phyloP scores from a whole-genome alignment of 805 yeast genomes.

The Candida hungchunana region DNA sequence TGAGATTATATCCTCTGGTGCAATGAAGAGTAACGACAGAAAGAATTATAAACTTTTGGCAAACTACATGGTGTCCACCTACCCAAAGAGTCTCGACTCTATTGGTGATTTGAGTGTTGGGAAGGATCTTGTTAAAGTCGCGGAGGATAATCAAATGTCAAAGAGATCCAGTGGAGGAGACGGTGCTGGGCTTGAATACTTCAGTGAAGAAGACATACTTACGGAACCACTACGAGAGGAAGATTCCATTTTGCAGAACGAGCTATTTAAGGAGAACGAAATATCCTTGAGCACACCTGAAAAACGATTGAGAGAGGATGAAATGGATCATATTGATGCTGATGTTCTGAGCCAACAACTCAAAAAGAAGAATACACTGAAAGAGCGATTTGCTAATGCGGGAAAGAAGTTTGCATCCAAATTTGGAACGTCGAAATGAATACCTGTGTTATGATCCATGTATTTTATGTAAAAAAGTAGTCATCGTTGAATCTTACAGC shows the following conservation, averaged over 20 bases:
- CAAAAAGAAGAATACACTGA: constrained; percentile 18
- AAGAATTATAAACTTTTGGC: constrained; percentile 25
- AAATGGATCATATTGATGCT: constrained; percentile 3
- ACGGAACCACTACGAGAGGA: constrained; percentile 23
- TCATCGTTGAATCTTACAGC: constrained; percentile 23
- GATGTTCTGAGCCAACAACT: constrained; percentile 1
- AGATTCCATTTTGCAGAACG: constrained; percentile 12
- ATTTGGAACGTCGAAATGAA: constrained; percentile 17
- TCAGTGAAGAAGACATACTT: constrained; percentile 14
- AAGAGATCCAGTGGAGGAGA: constrained; percentile 31
- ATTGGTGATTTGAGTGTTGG: constrained; percentile 22
- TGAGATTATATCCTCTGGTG: constrained; percentile 36
- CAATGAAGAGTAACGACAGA: constrained; percentile 19
- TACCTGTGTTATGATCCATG: neutral
- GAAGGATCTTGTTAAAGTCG: constrained; percentile 18
- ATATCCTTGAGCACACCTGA: constrained; percentile 6
- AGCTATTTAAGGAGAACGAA: constrained; percentile 7
- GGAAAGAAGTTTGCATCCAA: constrained; percentile 27
- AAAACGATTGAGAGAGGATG: constrained; percentile 15
- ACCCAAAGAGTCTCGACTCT: constrained; percentile 26
- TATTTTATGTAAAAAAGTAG: no score
- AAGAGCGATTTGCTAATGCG: constrained; percentile 23
- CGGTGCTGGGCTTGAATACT: constrained; percentile 11
- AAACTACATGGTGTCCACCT: constrained; percentile 19
- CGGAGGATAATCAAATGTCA: constrained; percentile 26